These are phyloP conservation scores for Apiospora saccharicola DNA, from an alignment of 2,329 filamentous ascomycete genomes.

Conservation along the genomic window DNA sequence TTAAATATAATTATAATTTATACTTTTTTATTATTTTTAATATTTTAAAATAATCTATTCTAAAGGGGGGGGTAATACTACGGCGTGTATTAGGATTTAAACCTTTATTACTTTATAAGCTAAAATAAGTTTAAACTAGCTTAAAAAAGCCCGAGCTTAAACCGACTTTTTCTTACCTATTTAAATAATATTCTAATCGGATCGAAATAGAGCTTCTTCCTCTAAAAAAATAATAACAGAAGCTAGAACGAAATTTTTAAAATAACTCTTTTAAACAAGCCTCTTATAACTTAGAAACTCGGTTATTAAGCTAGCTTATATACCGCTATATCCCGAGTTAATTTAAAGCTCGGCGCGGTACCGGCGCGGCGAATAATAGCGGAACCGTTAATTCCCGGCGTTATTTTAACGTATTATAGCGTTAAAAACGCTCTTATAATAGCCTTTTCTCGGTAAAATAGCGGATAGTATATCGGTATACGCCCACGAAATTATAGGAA, in stretches of 20 bases:
- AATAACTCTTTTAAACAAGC: neutral
- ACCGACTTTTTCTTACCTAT: no score
- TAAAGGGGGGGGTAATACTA: no score
- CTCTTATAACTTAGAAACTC: neutral
- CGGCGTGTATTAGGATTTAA: no score
- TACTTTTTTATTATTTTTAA: no score
- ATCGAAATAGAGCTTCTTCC: no score
- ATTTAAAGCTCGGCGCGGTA: neutral
- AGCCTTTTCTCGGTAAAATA: neutral
- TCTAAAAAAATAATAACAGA: neutral
- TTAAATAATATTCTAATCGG: no score
- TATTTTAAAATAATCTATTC: no score
- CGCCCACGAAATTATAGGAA: neutral
- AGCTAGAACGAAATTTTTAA: neutral
- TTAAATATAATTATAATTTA: no score
- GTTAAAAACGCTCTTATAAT: neutral
- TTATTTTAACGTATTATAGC: neutral
- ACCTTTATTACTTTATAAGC: no score
- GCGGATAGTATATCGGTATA: neutral
- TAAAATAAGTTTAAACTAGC: no score
- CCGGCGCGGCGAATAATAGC: neutral
- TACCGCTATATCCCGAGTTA: neutral
- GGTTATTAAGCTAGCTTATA: neutral
- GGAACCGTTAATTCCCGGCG: neutral
- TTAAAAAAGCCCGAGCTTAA: no score